A percentile compares a stretch with the other conserved stretches of the same genome.
These are phyloP conservation scores for Ophiostoma sp. DNA, from an alignment of 2,329 filamentous ascomycete species.

Conservation along the genomic window DNA sequence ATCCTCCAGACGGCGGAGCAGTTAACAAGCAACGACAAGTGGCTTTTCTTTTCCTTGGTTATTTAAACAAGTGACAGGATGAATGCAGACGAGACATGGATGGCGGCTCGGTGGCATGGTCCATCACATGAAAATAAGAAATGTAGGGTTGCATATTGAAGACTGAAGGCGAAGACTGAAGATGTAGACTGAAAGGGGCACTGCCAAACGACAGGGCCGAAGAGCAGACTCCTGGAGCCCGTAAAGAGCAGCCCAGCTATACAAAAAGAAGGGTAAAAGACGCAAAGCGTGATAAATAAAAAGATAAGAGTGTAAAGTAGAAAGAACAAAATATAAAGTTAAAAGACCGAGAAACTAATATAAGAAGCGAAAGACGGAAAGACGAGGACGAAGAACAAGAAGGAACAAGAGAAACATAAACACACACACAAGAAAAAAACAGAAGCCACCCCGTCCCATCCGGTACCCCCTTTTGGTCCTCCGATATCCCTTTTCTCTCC, in stretches of 20 bases:
- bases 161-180: conserved; percentile 13
- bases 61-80: not conserved
- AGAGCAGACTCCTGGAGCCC: not conserved
- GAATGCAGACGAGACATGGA: not conserved
- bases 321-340: not conserved
- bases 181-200: not conserved
- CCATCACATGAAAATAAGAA: not conserved
- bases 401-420: not conserved
- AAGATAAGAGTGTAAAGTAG: not conserved
- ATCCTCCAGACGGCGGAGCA: not conserved
- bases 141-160: not conserved
- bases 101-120: not conserved
- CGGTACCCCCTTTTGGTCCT: conserved; percentile 12
- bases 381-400: not conserved
- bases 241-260: not conserved
- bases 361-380: not conserved
- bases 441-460: conserved; percentile 9
- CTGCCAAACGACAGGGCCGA: not conserved
- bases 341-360: not conserved
- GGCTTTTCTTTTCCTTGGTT: not conserved
- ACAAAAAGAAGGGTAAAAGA: not conserved
- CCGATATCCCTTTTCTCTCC: conserved; percentile 14
- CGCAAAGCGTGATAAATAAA: not conserved
- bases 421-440: not conserved
- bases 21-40: not conserved